Evolutionary conservation across 2,329 filamentous ascomycete genomes (phyloP), one percentile per base, ranked within the genome.

Genomic region (Penicillium sp.): DNA sequence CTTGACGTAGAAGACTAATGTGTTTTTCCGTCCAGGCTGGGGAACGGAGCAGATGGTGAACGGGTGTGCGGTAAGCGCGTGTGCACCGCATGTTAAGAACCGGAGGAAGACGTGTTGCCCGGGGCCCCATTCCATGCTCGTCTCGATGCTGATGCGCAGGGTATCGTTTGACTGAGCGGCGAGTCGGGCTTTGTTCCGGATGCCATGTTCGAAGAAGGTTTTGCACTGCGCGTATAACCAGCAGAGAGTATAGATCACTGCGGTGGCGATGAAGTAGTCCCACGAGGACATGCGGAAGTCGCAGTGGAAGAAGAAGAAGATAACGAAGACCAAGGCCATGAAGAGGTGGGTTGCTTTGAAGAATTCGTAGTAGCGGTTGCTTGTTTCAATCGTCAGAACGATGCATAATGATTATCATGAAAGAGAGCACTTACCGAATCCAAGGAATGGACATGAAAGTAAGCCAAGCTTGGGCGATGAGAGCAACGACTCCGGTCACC

Each of bases 291-390:
- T 69, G 0, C 70, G 74, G 63, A 76, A 79, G 62, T 81, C 76
- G 62, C 82, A 84, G 66, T 85, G 82, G 46, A 83, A 72, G 67
- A 85, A 85, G 65, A 85, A 79, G 61, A 83, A 81, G 8, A 84
- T 44, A 16, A 84, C 68, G 57, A 85, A 85, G 1, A 82, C 58
- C 3, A 80, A 55, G 0, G 77, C 81, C 3, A 76, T 75, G 18
- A 81, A 50, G 53, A 79, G 76, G 59, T 85, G 82, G 0, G 79
- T 77, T 3, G 73, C 73, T 57, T 85, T 85, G 77, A 85, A 85
- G 60, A 82, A 80, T 56, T 86, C 82, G 62, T 85, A 85, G 56
- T 70, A 79, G 0, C 76, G 72, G 46, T 79, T 78, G 4, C 81
- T 81, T 24, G 8, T 11, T 11, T 13, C 13, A 16, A 11, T 20